A percentile compares a stretch with the other conserved stretches of the same genome.
These are phyloP conservation scores for Candida ascalaphidarum DNA, from an alignment of 805 yeast species.

Conservation along the genomic window DNA sequence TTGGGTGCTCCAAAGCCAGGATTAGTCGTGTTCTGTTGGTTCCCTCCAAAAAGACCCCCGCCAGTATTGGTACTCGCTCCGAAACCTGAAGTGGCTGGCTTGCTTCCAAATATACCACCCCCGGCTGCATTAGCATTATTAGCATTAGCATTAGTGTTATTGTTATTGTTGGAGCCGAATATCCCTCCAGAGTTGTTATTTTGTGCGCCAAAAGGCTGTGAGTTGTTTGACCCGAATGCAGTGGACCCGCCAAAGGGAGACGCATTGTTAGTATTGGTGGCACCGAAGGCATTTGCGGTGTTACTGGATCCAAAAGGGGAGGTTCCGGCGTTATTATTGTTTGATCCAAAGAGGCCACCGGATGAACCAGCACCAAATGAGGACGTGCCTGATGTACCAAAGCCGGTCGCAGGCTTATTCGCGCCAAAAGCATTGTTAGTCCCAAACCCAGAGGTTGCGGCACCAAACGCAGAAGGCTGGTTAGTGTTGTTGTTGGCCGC, in stretches of 20 bases:
- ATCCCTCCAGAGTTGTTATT: constrained; percentile 15
- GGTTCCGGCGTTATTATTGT: constrained; percentile 9
- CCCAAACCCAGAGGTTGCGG: constrained; percentile 12
- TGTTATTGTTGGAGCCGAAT: constrained; percentile 24
- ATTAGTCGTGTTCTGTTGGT: constrained; percentile 13
- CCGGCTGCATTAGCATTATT: constrained; percentile 3
- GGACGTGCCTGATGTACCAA: constrained; percentile 1
- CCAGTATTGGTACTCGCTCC: constrained; percentile 15
- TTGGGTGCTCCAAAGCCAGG: constrained; percentile 8
- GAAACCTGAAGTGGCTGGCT: constrained; percentile 17
- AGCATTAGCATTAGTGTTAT: constrained; percentile 9
- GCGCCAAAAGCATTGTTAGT: constrained; percentile 31
- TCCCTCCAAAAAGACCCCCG: constrained; percentile 34
- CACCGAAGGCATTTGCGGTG: constrained; percentile 18
- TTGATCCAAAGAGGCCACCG: constrained; percentile 12
- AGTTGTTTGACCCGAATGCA: no score
- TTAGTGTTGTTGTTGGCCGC: constrained; percentile 11
- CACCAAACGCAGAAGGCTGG: constrained; percentile 19
- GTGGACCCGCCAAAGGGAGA: constrained; percentile 20
- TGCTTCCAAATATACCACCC: constrained; percentile 16
- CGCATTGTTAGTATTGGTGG: constrained; percentile 3
- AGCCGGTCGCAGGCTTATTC: constrained; percentile 6
- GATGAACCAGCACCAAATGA: constrained; percentile 13
- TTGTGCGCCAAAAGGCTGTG: constrained; percentile 19
- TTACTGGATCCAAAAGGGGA: constrained; percentile 20